Conservation (phyloP, 2,329 filamentous ascomycete species). For the Chaetothyriales sp. region DNA sequence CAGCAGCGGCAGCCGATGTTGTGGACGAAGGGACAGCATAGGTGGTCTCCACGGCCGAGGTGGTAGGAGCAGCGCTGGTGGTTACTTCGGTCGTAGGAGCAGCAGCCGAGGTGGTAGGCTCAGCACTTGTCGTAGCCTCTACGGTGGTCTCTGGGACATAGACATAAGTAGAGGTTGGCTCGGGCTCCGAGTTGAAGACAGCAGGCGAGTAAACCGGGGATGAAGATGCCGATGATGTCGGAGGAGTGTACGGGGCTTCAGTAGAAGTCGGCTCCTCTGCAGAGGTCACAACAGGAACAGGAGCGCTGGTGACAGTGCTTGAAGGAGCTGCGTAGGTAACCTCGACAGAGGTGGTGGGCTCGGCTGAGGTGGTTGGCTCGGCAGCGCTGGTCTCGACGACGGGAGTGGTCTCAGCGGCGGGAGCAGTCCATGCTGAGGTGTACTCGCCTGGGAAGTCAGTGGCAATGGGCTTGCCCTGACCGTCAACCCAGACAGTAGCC, state of each 20-base stretch:
- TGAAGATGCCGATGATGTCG: neutral
- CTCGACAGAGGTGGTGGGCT: too few relatives aligned
- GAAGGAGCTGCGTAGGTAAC: slow-evolving; percentile 1
- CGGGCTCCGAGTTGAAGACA: neutral
- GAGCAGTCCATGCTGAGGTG: slow-evolving; percentile 1
- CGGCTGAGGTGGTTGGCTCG: too few relatives aligned
- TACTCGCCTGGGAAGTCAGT: neutral
- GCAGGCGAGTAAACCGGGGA: neutral
- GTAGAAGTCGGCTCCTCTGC: slow-evolving; percentile 1
- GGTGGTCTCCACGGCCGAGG: neutral
- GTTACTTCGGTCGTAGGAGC: neutral
- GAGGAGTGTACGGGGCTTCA: slow-evolving; percentile 1
- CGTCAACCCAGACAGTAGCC: slow-evolving; percentile 15
- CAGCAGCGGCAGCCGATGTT: slow-evolving; percentile 1
- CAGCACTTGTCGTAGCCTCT: neutral
- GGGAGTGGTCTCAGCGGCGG: slow-evolving; percentile 2
- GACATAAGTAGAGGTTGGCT: neutral
- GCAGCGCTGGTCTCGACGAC: slow-evolving; percentile 1
- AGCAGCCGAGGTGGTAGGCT: neutral
- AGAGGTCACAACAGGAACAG: neutral
- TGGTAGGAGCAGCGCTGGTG: too few relatives aligned
- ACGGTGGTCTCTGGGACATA: neutral
- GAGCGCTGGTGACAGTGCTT: neutral
- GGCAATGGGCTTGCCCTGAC: neutral
- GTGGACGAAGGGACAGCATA: neutral